phyloP scores from a whole-genome alignment of 768 basidiomycete species.

The Cubamyces lactineus region DNA sequence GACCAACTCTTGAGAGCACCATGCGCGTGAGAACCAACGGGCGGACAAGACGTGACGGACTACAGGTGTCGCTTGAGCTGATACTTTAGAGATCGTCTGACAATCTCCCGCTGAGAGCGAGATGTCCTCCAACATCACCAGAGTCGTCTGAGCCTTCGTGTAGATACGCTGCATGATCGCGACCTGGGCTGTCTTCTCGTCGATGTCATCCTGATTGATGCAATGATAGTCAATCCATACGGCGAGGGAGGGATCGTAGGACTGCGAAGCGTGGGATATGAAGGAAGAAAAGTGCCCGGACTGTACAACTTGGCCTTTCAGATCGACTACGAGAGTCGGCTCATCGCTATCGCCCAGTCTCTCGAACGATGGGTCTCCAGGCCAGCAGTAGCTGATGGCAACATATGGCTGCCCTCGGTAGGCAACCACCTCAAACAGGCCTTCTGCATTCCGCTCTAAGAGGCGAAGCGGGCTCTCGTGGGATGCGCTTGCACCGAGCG shows the following conservation, averaged over 20 bases:
- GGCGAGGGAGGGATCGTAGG: background rate
- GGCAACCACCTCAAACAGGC: background rate
- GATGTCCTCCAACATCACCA: constrained; percentile 15
- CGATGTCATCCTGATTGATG: constrained; percentile 1
- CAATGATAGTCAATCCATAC: constrained; percentile 16
- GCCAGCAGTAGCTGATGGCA: constrained; percentile 21
- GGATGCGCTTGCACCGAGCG: background rate
- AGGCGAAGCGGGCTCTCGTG: constrained; percentile 5
- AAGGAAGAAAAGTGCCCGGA: constrained; percentile 11
- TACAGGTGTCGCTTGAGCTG: background rate
- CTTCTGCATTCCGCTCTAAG: background rate
- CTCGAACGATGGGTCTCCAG: background rate
- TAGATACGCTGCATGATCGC: constrained; percentile 18
- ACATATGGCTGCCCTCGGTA: constrained; percentile 12
- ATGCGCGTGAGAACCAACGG: constrained; percentile 17
- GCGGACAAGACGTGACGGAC: constrained; percentile 4
- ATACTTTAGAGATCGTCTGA: background rate
- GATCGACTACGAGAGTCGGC: background rate
- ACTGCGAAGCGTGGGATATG: constrained; percentile 5
- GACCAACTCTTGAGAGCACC: constrained; percentile 20
- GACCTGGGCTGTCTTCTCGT: constrained; percentile 13
- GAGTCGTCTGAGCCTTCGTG: background rate
- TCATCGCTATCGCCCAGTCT: background rate
- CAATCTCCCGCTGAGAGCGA: constrained; percentile 3
- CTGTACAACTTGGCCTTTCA: background rate